Conservation (phyloP, 1,139 yeast species). For the Zygosaccharomyces sapae region DNA sequence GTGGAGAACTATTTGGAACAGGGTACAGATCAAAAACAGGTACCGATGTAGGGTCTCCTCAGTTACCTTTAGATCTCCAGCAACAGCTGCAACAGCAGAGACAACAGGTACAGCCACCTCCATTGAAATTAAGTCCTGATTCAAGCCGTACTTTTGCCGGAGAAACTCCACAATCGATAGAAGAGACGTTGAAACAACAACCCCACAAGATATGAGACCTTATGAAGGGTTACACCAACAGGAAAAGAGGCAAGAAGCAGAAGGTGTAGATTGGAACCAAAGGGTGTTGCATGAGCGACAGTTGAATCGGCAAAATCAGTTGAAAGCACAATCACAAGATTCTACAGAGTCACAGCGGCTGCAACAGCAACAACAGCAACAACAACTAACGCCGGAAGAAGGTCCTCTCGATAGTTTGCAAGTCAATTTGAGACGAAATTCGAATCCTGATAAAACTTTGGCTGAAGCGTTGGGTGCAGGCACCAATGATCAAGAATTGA, state of each 20-base stretch:
- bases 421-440: background rate
- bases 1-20: slow-evolving; percentile 5
- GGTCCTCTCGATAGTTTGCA: background rate
- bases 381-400: too few species aligned
- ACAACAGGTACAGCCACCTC: background rate
- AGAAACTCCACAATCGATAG: background rate
- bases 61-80: background rate
- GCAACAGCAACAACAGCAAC: too few species aligned
- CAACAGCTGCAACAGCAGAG: background rate
- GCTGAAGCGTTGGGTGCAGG: slow-evolving; percentile 2
- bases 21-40: background rate
- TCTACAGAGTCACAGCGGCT: background rate
- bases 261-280: background rate
- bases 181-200: background rate
- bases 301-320: background rate
- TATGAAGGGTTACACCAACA: background rate
- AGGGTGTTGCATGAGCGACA: background rate
- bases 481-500: slow-evolving; percentile 6
- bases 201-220: background rate
- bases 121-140: background rate
- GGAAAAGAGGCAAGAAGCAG: background rate
- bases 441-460: slow-evolving; percentile 3
- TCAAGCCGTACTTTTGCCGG: background rate
- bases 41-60: background rate
- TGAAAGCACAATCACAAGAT: background rate